phyloP scores from a whole-genome alignment of 2,329 filamentous ascomycete species.

The Amylocarpus encephaloides region DNA sequence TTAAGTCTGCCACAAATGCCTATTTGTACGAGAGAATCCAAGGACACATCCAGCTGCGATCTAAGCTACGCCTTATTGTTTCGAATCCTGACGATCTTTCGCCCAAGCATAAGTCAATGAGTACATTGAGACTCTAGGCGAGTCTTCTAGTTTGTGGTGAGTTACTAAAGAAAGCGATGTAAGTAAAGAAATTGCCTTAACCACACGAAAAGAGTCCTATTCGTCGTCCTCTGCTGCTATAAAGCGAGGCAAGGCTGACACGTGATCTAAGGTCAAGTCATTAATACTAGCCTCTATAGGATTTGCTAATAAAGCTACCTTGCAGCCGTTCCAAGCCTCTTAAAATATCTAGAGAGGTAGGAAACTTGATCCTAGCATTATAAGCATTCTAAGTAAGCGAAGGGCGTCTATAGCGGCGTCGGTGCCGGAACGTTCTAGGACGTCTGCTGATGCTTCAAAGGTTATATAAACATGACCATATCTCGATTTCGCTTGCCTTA shows the following conservation, averaged over 20 bases:
- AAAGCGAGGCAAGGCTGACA: constrained; percentile 17
- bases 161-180: constrained; percentile 28
- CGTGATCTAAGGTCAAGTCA: constrained; percentile 13
- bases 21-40: constrained; percentile 12
- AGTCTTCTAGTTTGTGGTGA: constrained; percentile 6
- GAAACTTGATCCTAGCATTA: constrained; percentile 24
- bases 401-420: constrained; percentile 26
- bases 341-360: constrained; percentile 31
- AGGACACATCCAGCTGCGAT: constrained; percentile 16
- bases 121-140: constrained; percentile 26
- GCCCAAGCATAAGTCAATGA: constrained; percentile 20
- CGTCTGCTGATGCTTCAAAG: constrained; percentile 32
- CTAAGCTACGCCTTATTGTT: constrained; percentile 12
- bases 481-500: constrained; percentile 28
- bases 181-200: constrained; percentile 26
- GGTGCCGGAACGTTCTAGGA: constrained; percentile 18
- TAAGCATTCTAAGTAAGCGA: constrained; percentile 28
- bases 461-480: constrained; percentile 34
- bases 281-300: constrained; percentile 3
- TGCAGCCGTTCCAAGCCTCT: constrained; percentile 23
- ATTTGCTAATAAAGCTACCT: constrained; percentile 3
- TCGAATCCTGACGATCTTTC: constrained; percentile 13
- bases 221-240: constrained; percentile 16
- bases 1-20: constrained; percentile 7
- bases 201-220: constrained; percentile 29